phyloP scores from a whole-genome alignment of 2,329 filamentous ascomycete genomes.

The Aspergillus sp. region DNA sequence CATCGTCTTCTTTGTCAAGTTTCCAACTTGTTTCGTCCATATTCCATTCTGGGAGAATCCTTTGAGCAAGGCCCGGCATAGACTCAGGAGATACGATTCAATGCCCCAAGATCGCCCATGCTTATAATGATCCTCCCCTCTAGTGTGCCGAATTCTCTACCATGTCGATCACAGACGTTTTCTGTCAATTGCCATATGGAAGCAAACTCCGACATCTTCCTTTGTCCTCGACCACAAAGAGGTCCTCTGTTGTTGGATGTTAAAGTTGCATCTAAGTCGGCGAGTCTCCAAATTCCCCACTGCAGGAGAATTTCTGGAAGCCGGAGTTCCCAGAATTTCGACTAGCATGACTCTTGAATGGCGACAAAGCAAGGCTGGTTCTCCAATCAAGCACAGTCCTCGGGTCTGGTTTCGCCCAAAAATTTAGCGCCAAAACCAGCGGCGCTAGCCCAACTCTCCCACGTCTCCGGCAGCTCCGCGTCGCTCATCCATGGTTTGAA shows the following conservation, averaged over 20 bases:
- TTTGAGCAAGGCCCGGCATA: background rate
- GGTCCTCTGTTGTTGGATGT: background rate
- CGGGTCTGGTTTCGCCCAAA: background rate
- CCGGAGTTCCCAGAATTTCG: background rate
- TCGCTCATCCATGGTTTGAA: background rate
- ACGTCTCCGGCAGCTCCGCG: too few species aligned
- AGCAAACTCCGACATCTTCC: background rate
- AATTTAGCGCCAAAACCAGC: background rate
- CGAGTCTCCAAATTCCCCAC: conserved; percentile 1
- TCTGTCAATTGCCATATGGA: conserved; percentile 2
- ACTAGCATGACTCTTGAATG: conserved; percentile 1
- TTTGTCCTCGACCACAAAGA: background rate
- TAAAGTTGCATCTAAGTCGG: conserved; percentile 2
- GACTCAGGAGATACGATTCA: background rate
- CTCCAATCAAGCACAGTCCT: background rate
- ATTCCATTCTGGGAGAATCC: background rate
- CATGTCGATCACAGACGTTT: conserved; percentile 5
- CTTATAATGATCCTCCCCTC: conserved; percentile 11
- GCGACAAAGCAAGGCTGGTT: background rate
- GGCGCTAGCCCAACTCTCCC: background rate
- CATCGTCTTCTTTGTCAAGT: background rate
- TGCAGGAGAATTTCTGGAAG: conserved; percentile 6
- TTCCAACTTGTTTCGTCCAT: background rate
- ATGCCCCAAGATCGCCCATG: background rate
- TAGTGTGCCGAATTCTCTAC: conserved; percentile 1